Evolutionary conservation across 352 stramenopile species (phyloP).

Genomic region (Ophiocytium majus): DNA sequence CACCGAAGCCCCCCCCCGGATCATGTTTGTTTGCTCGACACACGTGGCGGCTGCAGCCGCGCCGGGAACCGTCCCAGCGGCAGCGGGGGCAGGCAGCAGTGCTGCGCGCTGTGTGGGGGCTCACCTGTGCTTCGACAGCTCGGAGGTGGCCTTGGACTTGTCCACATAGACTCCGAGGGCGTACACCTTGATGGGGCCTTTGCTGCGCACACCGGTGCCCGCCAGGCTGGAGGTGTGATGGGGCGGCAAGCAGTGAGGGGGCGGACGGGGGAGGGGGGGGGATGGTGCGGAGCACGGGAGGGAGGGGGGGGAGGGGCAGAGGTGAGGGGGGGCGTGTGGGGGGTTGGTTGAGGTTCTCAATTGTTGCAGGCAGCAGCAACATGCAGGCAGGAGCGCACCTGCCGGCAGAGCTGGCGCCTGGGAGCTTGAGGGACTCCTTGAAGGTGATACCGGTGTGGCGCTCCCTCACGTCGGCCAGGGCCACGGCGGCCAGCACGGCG

Average conservation of each 20-base stretch:
- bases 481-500: neutral
- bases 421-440: slow-evolving; percentile 47
- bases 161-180: slow-evolving; percentile 59
- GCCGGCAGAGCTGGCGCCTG: slow-evolving; percentile 28
- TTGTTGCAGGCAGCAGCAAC: neutral
- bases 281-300: neutral
- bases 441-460: slow-evolving; percentile 48
- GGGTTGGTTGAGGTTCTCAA: too few relatives aligned
- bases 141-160: slow-evolving; percentile 28
- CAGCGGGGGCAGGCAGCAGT: too few relatives aligned
- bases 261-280: too few relatives aligned
- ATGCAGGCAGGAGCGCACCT: slow-evolving; percentile 18
- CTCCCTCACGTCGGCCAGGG: slow-evolving; percentile 37
- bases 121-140: slow-evolving; percentile 53
- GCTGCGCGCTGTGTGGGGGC: too few relatives aligned
- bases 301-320: too few relatives aligned
- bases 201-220: slow-evolving; percentile 57
- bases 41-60: neutral
- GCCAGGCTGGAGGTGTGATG: slow-evolving; percentile 33
- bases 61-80: neutral
- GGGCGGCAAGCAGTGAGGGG: neutral
- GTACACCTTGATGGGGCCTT: slow-evolving; percentile 59
- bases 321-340: too few relatives aligned
- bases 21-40: slow-evolving; percentile 19
- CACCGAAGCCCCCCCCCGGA: too few relatives aligned